phyloP scores from a whole-genome alignment of 2,329 filamentous ascomycete genomes.

The Colletotrichum sp. region DNA sequence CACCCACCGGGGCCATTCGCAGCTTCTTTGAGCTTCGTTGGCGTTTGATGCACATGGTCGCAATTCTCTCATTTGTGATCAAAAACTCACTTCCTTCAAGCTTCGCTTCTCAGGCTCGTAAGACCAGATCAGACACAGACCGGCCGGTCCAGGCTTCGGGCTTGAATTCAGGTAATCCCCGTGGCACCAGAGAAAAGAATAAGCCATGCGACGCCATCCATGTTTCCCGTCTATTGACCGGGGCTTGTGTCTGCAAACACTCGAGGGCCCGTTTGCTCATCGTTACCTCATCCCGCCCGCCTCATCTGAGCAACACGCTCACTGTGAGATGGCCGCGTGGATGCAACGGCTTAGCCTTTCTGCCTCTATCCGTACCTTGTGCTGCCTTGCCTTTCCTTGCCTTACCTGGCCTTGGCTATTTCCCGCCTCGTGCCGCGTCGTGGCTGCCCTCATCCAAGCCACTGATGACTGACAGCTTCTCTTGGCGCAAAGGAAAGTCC shows the following conservation, averaged over 20 bases:
- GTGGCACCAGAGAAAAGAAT: background rate
- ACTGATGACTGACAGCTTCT: background rate
- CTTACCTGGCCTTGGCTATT: background rate
- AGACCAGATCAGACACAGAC: background rate
- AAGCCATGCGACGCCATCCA: background rate
- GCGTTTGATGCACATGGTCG: background rate
- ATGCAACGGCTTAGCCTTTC: background rate
- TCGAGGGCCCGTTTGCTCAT: background rate
- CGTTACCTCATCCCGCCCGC: background rate
- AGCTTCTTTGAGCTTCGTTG: background rate
- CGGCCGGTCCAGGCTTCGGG: background rate
- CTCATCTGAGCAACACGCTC: background rate
- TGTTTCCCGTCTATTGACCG: background rate
- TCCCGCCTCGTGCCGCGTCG: background rate
- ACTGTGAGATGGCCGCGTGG: background rate
- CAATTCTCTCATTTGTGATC: constrained; percentile 10
- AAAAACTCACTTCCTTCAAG: background rate
- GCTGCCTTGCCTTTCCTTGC: background rate
- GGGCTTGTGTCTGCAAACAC: background rate
- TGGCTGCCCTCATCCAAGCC: background rate
- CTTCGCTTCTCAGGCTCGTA: background rate
- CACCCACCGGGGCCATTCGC: background rate
- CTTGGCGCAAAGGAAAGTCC: background rate
- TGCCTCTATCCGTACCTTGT: background rate
- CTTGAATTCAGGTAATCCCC: background rate